Base-by-base conservation (phyloP, 148 eudicot species). In the Heliosperma pusillum region DNA sequence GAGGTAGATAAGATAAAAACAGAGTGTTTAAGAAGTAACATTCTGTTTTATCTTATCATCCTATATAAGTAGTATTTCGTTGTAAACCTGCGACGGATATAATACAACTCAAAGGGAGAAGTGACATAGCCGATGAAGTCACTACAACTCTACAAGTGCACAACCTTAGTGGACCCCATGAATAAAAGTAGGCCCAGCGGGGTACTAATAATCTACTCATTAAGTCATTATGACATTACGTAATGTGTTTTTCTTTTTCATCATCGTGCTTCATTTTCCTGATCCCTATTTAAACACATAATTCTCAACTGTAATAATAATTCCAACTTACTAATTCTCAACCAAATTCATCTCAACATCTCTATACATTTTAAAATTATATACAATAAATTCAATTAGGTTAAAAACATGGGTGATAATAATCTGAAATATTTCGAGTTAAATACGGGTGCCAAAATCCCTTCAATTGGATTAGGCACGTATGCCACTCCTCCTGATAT, bases 391-490 rank as follows among this genome's bases (percentile, higher is more conserved):
- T 63, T 2, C 13, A 70, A 70, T 36, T 60, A 10, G 25, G 22
- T 0, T 36, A 1, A 13, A n/a, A 59, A 40, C 52, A 83, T 80
- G 83, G 75, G 26, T 62, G 42, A 36, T 36, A 20, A 4, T 15
- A 74, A 75, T 2, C 12, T 81, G 52, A 4, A 66, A 15, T 73
- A 29, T 44, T 87, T 85, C 25, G 80, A 85, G 44, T 82, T 87
- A 26, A 85, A 80, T 29, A 87, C 75, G 2, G 87, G 88, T 21
- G 84, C 86, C 21, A 77, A 82, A 69, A 87, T 87, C 52, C 89
- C 89, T 10, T 80, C 84, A 9, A 70, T 85, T 62, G 89, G 87
- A 5, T 61, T 87, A 0, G 89, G 89, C 24, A 87, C 89, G 2
- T 87, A 78, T 60, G 21, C 77, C 4, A 63, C 75, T 61, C 67